Evolutionary conservation across 225 moss, liverwort and hornwort genomes (phyloP).

Genomic region (Sphagnum contortum): DNA sequence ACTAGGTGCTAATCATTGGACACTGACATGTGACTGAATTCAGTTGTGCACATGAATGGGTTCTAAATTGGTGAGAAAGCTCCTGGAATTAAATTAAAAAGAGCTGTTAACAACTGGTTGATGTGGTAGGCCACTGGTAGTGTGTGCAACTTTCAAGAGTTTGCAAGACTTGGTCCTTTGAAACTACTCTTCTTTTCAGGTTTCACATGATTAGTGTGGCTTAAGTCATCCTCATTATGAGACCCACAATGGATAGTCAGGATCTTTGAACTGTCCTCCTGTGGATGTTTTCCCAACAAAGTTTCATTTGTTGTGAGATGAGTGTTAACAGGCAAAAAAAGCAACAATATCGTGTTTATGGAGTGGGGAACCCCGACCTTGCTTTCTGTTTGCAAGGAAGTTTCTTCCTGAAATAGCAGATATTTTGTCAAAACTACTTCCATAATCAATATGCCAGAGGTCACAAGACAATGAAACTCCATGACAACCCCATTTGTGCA

Average conservation of each 20-base stretch:
- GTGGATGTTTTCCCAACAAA: background rate
- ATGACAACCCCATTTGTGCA: too few relatives aligned
- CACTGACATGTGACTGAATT: background rate
- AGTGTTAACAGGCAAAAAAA: constrained; percentile 41
- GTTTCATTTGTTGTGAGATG: background rate
- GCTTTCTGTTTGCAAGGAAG: constrained; percentile 90
- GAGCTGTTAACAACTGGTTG: too few relatives aligned
- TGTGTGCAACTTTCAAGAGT: too few relatives aligned
- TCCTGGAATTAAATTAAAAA: too few relatives aligned
- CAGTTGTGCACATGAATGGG: too few relatives aligned
- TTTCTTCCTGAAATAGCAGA: constrained; percentile 62
- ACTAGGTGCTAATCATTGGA: background rate
- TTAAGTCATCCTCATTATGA: too few relatives aligned
- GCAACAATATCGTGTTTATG: constrained; percentile 63
- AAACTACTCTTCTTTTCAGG: too few relatives aligned
- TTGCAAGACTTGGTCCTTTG: too few relatives aligned
- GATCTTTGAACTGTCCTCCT: background rate
- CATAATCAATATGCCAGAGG: constrained; percentile 36
- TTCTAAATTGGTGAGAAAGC: too few relatives aligned
- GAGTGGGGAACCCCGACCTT: constrained; percentile 67
- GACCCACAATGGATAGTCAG: background rate
- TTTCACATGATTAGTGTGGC: too few relatives aligned
- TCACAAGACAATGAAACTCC: background rate
- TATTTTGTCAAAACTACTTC: constrained; percentile 48
- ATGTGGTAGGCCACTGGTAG: too few relatives aligned